Evolutionary conservation across 345 rosid genomes (phyloP), one percentile per base, ranked within the genome.

Genomic region (Iberis pinnata): DNA sequence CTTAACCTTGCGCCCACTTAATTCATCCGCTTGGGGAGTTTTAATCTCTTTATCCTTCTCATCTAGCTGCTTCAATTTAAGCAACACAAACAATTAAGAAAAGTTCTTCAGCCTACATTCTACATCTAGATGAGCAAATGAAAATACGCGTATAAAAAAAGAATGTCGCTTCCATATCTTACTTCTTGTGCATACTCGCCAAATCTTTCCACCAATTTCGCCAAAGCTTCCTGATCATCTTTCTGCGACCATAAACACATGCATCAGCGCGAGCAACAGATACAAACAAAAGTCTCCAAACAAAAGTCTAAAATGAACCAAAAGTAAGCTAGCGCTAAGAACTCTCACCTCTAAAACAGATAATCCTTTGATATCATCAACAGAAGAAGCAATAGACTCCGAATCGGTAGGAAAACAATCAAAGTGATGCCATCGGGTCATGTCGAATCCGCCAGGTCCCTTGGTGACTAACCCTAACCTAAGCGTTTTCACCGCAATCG

Each of bases 341-440:
- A 51, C 48, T 15, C 59, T 6, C 27, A 66, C 71, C 89, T 81
- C 45, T 57, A 89, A 75, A 16, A 56, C 70, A 25, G 75, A 71
- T 65, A 83, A 83, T 2, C 95, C 94, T 39, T 69, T 40, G 49
- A 89, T 73, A 0, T 69, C 72, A 12, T 73, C 88, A 2, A 53
- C 27, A 10, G 83, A 77, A 10, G 83, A 77, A 39, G 60, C 63
- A 47, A 76, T 52, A 11, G 64, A 22, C 43, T 63, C 72, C 0
- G 83, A 53, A 37, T 35, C 27, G 12, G 73, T 29, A 20, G 79
- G 75, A 24, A 80, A 77, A 80, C 97, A 89, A 36, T 65, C 65
- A 40, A 78, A 18, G 70, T 89, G 97, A 52, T 81, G 78, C 97
- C 97, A 89, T 38, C 76, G 83, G 56, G 90, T 72, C 71, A 75